Evolutionary conservation across 108 stramenopile species (phyloP), one percentile per base, ranked within the genome.

Genomic region (Schizochytrium sp.): DNA sequence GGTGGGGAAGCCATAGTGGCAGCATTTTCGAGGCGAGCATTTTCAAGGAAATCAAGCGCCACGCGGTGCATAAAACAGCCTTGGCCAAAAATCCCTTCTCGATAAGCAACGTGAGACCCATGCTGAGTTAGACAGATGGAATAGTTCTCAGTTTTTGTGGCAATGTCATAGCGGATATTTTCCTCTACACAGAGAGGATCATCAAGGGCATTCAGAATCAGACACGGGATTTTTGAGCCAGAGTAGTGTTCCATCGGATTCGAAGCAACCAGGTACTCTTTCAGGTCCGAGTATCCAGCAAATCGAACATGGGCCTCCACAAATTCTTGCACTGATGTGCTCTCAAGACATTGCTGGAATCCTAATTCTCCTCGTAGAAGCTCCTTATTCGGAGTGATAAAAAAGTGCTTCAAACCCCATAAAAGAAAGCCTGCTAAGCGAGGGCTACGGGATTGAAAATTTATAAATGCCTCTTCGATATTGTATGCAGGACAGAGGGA

Each of bases 191-290:
- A 83, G 76, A 83, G 76, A 7, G 76, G 76, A 40, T 83, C 76
- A 53, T 83, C 76, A 38, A 83, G 76, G 28, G 76, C 76, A 28
- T 83, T 83, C 28, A 83, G 76, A 10, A 83, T 83, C 1, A 83
- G 76, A 28, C 76, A 83, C 47, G 76, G 76, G 0, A 83, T 28
- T 46, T 40, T n/a, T 47, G 47, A 55, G 17, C 53, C 53, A 10
- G 53, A n/a, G 76, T 83, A 83, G 76, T 83, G 76, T n/a, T 49
- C n/a, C 76, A 83, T 83, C 50, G 76, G 76, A 28, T 83, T 83
- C 17, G 76, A 83, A 42, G 12, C 13, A 10, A 10, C 76, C 10
- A 83, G 76, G 1, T 83, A 83, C 47, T 46, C 47, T 28, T 83
- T n/a, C 28, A 83, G 55, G 47, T 49, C 53, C 10, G 10, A 8